Base-by-base conservation (phyloP, 495 filamentous ascomycete species). In the Penicillium coprophilum region DNA sequence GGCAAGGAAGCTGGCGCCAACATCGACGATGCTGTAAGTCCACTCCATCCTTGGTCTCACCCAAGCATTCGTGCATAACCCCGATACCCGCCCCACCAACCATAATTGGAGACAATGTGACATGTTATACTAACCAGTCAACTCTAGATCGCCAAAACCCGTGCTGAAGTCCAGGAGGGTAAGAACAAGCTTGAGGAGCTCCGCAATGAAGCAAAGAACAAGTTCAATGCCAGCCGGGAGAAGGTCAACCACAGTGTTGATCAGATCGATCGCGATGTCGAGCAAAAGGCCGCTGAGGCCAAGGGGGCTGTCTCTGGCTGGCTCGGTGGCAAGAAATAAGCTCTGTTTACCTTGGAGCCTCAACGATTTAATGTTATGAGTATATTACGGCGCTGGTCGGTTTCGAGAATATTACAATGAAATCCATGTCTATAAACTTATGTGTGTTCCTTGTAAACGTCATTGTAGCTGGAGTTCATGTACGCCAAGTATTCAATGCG, bases 261-360 rank as follows among this genome's bases (percentile, higher is more conserved):
- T 28, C 72, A 75, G 48, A 65, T 80, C 27, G 91, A 94, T 69
- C 81, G 82, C 56, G 90, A 85, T 63, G 81, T 96, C 23, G 89
- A 91, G 76, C 77, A 86, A 61, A 85, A 85, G 62, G 83, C 91
- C 12, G 70, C 83, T 7, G 88, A 93, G 70, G 87, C 90, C 10
- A 95, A 95, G 83, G 81, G 85, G 50, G 82, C 82, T 19, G 71
- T 94, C 55, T 86, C 85, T 27, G 83, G 86, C 50, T 96, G 91
- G 91, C 92, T 96, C 59, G 85, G 89, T 32, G 64, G 76, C 34
- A 83, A 82, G 68, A 82, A 85, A 69, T 88, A 83, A 39, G 19
- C 41, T 20, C 34, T 27, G 12, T 34, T 38, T n/a, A n/a, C 34
- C 34, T 24, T 24, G 20, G 40, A 36, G 41, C 4, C 34, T 30